phyloP scores from a whole-genome alignment of 495 filamentous ascomycete species.

The Pyrenula aspistea region DNA sequence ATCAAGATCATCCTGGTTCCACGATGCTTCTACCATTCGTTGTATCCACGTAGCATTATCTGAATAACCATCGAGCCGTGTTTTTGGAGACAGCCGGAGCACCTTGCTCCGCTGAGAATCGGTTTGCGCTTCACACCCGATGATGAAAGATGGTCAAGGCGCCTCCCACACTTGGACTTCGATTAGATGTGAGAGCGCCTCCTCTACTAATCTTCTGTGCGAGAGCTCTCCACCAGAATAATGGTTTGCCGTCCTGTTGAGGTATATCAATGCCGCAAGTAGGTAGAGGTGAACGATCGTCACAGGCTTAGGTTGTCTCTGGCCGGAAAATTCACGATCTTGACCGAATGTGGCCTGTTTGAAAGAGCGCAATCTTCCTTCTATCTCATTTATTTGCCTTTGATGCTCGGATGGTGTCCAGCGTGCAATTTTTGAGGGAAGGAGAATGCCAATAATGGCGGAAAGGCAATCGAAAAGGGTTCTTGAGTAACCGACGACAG shows the following conservation, averaged over 20 bases:
- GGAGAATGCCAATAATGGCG: conserved; percentile 8
- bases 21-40: conserved; percentile 10
- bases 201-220: conserved; percentile 11
- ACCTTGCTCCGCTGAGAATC: conserved; percentile 11
- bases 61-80: conserved; percentile 6
- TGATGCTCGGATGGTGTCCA: conserved; percentile 2
- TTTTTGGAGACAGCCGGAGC: conserved; percentile 9
- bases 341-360: conserved; percentile 8
- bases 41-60: conserved; percentile 9
- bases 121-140: conserved; percentile 11
- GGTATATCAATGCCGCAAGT: conserved; percentile 11
- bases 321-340: conserved; percentile 4
- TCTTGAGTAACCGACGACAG: conserved; percentile 7
- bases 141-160: conserved; percentile 13
- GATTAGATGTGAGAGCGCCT: conserved; percentile 9
- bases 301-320: conserved; percentile 4
- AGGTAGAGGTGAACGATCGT: conserved; percentile 13
- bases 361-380: neutral
- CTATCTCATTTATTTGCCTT: conserved; percentile 6
- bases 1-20: conserved; percentile 13
- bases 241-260: conserved; percentile 8
- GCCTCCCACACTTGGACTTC: conserved; percentile 10
- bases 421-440: conserved; percentile 2
- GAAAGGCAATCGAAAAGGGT: conserved; percentile 10
- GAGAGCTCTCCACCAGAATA: conserved; percentile 9